Base-by-base conservation (phyloP, 352 stramenopile genomes). In the Elongisporangium anandrum region DNA sequence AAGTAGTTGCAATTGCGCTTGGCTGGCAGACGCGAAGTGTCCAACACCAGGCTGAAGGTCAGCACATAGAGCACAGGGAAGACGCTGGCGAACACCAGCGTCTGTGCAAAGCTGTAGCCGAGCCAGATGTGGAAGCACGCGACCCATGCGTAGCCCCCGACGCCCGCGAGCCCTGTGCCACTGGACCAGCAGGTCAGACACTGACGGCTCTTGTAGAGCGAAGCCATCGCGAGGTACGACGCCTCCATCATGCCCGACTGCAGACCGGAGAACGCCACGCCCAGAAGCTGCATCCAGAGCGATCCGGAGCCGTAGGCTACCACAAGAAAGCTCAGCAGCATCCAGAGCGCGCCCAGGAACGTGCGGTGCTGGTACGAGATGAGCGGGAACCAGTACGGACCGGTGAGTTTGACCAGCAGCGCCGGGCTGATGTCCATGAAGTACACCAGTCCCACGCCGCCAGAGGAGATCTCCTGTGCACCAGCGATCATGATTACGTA, bases 401-500 rank as follows among this genome's bases (percentile, higher is more conserved):
- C 90, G 41, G 87, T 88, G 38, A 95, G 62, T 63, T 98, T 97
- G 20, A 97, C 74, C 34, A 94, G 55, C 2, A 98, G 65, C 16
- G 87, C 79, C 1, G 95, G 95, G 49, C 96, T 81, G 52, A 97
- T 90, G 70, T 97, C 96, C 52, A 87, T 92, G 34, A 98, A 81
- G 69, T 97, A 98, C 50, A 98, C 91, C 38, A 98, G 66, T 1
- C 85, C 92, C 29, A 97, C 92, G 49, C 92, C 93, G 16, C 89
- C 91, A 2, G 92, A 79, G 21, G 74, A 77, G 66, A 98, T 98
- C 62, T 90, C 82, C 61, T 98, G 97, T 23, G 95, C 95, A 49
- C 85, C 82, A 0, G 95, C 94, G 60, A 98, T 94, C 92, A 98
- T 98, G 55, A 98, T 87, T 41, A 98, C 91, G 65, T 97, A 98